Conservation (phyloP, 495 filamentous ascomycete genomes). For the Glarea lozoyensis region DNA sequence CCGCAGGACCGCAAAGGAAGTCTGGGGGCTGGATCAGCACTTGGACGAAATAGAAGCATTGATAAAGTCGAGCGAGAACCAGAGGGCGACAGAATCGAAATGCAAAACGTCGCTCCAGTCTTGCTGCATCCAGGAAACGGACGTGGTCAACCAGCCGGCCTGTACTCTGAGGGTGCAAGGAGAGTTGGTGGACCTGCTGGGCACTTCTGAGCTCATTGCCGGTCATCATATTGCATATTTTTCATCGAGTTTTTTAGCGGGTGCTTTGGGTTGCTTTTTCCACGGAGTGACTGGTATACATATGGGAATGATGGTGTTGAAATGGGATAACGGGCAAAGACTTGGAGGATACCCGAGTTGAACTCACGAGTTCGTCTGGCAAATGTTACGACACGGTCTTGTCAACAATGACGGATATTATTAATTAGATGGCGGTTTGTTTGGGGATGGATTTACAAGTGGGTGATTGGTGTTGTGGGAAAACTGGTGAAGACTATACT, state of each 20-base stretch:
- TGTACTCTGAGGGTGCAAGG: slow-evolving; percentile 7
- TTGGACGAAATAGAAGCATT: background rate
- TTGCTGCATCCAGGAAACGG: slow-evolving; percentile 15
- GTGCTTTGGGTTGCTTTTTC: slow-evolving; percentile 1
- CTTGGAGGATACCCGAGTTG: too few species aligned
- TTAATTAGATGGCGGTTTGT: too few species aligned
- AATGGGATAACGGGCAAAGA: too few species aligned
- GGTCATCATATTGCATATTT: background rate
- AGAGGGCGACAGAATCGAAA: slow-evolving; percentile 11
- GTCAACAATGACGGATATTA: too few species aligned
- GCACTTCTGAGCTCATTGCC: slow-evolving; percentile 2
- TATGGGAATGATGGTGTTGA: too few species aligned
- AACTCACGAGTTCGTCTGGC: too few species aligned
- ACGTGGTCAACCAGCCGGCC: background rate
- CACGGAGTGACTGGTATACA: too few species aligned
- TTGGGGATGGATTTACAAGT: too few species aligned
- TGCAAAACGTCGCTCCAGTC: slow-evolving; percentile 14
- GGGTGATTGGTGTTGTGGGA: too few species aligned
- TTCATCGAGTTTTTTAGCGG: slow-evolving; percentile 6
- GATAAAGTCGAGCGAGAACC: slow-evolving; percentile 4
- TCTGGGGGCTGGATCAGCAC: background rate
- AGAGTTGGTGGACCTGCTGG: too few species aligned
- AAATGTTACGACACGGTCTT: too few species aligned
- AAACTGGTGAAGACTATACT: too few species aligned
- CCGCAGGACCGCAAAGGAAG: slow-evolving; percentile 9